Percentiles rank a stretch among this genome's conserved stretches.
phyloP scores from a whole-genome alignment of 148 eudicot genomes.

The Pouteria glomerata region DNA sequence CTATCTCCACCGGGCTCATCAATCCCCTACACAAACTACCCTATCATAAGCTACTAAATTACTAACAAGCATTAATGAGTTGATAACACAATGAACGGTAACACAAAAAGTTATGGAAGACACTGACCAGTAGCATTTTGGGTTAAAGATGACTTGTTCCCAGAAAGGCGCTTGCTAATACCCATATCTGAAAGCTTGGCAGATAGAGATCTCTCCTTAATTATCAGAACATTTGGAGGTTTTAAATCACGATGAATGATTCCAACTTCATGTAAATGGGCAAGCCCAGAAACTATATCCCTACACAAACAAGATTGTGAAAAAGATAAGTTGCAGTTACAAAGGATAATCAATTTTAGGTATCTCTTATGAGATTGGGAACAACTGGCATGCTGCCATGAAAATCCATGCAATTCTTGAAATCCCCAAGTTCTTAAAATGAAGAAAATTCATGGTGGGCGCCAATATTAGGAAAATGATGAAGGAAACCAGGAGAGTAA shows the following conservation, averaged over 20 bases:
- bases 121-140: conserved; percentile 73
- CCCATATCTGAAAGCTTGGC: conserved; percentile 97
- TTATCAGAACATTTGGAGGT: conserved; percentile 76
- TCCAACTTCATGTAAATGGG: conserved; percentile 83
- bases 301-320: conserved; percentile 25
- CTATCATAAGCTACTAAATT: neutral
- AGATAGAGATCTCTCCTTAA: conserved; percentile 38
- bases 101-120: neutral
- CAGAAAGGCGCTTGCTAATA: conserved; percentile 73
- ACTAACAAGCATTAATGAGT: neutral
- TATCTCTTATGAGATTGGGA: neutral
- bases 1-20: neutral
- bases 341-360: neutral
- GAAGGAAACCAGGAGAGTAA: too few species aligned
- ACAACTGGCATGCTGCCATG: neutral
- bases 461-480: too few species aligned
- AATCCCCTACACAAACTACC: neutral
- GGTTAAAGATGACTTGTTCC: conserved; percentile 68
- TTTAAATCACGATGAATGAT: conserved; percentile 80
- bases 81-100: neutral
- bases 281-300: conserved; percentile 68
- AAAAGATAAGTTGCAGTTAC: neutral
- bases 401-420: neutral
- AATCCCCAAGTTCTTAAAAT: too few species aligned
- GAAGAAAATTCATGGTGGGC: too few species aligned